phyloP scores from a whole-genome alignment of 495 filamentous ascomycete genomes.

The Neurospora sublineolata region DNA sequence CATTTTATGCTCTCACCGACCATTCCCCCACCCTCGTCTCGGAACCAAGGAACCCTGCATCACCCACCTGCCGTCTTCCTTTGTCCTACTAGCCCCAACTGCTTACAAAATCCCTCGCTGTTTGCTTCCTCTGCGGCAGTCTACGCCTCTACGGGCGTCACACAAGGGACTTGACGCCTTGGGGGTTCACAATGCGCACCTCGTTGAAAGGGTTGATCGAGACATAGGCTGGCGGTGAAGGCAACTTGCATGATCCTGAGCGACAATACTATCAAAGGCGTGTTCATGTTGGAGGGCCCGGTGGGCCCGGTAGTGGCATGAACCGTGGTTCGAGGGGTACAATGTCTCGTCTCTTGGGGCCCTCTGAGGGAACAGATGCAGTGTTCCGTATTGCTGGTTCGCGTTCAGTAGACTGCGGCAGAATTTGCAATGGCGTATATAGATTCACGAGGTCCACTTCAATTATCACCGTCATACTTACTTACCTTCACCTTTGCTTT shows the following conservation, averaged over 20 bases:
- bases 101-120: background rate
- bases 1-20: background rate
- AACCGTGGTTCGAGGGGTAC: background rate
- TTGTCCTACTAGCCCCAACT: background rate
- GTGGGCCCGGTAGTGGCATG: background rate
- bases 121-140: background rate
- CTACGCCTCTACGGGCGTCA: background rate
- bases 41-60: background rate
- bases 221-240: background rate
- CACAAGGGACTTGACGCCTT: background rate
- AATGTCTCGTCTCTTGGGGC: background rate
- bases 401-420: accelerated
- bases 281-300: background rate
- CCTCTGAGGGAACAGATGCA: no score
- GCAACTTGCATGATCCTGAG: background rate
- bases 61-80: background rate
- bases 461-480: background rate
- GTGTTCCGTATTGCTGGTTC: background rate
- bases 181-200: background rate
- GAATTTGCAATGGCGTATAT: background rate
- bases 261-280: background rate
- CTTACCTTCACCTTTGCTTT: no score
- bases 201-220: background rate
- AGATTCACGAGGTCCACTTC: accelerated
- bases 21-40: background rate